phyloP scores from a whole-genome alignment of 306 rosid species.

The Begonia fuchsioides region DNA sequence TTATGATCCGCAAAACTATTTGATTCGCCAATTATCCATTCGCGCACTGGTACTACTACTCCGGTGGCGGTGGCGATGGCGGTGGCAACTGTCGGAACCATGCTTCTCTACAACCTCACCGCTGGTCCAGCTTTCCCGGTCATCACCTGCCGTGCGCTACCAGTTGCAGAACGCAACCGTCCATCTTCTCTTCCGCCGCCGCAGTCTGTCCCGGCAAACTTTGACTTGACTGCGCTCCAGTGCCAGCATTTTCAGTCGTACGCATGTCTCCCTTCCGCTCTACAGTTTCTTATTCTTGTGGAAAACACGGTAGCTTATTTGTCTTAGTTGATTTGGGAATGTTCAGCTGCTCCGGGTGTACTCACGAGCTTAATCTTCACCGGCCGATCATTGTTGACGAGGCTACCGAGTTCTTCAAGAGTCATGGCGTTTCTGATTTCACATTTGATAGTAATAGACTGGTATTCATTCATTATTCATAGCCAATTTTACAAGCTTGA shows the following conservation, averaged over 20 bases:
- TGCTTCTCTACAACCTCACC: constrained; percentile 39
- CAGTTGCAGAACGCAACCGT: constrained; percentile 12
- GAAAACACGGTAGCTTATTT: too few relatives aligned
- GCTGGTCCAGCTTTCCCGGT: constrained; percentile 29
- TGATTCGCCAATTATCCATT: not conserved
- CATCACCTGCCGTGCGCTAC: constrained; percentile 40
- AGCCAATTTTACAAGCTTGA: too few relatives aligned
- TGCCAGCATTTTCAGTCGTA: constrained; percentile 83
- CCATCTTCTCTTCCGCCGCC: constrained; percentile 8
- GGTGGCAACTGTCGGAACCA: constrained; percentile 1
- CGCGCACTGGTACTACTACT: not conserved
- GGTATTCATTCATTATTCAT: constrained; percentile 18
- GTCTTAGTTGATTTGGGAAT: not conserved
- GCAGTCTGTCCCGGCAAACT: constrained; percentile 16
- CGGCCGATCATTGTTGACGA: constrained; percentile 67
- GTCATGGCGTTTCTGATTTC: constrained; percentile 55
- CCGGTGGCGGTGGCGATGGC: too few relatives aligned
- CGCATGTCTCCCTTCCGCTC: constrained; percentile 8
- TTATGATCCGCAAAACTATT: not conserved
- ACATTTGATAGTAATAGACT: constrained; percentile 62
- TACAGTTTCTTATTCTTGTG: not conserved
- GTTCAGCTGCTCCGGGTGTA: constrained; percentile 82
- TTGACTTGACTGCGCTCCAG: constrained; percentile 41
- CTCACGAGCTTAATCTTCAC: constrained; percentile 79
- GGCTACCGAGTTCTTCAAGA: constrained; percentile 53